These are phyloP conservation scores for Aureobasidium namibiae DNA, from an alignment of 2,329 filamentous ascomycete species.

Conservation along the genomic window DNA sequence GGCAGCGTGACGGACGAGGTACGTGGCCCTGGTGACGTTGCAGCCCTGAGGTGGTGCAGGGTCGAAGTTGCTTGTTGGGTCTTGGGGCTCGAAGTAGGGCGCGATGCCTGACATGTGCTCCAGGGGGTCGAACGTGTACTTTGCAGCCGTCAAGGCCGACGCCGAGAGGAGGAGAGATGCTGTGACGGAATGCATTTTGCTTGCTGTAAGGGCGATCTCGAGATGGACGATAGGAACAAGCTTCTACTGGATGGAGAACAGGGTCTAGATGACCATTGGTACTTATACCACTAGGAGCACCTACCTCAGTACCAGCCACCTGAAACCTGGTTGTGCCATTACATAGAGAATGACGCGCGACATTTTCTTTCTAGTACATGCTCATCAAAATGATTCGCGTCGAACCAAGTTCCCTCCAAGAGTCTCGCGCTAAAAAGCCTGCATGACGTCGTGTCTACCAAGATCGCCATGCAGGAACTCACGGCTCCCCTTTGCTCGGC, in stretches of 20 bases:
- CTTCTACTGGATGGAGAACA: background rate
- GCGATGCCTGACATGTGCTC: constrained; percentile 43
- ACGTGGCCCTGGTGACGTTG: constrained; percentile 41
- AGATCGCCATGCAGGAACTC: constrained; percentile 2
- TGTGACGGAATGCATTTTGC: constrained; percentile 2
- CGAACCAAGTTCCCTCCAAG: background rate
- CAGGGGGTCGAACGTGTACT: constrained; percentile 39
- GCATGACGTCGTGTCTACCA: background rate
- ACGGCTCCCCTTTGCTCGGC: background rate
- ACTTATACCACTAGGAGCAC: background rate
- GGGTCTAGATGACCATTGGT: background rate
- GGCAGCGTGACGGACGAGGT: constrained; percentile 43
- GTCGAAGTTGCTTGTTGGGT: constrained; percentile 34
- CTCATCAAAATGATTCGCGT: background rate
- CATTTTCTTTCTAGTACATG: background rate
- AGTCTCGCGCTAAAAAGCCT: background rate
- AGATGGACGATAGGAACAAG: background rate
- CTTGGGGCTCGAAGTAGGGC: constrained; percentile 42
- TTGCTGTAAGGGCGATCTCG: background rate
- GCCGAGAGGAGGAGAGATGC: constrained; percentile 9
- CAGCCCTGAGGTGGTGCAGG: constrained; percentile 43
- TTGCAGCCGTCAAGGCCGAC: constrained; percentile 5
- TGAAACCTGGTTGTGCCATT: background rate
- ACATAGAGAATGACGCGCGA: background rate
- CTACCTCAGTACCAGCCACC: background rate